Evolutionary conservation across 768 basidiomycete species (phyloP).

Genomic region (Rubroboletus pulcherrimus): DNA sequence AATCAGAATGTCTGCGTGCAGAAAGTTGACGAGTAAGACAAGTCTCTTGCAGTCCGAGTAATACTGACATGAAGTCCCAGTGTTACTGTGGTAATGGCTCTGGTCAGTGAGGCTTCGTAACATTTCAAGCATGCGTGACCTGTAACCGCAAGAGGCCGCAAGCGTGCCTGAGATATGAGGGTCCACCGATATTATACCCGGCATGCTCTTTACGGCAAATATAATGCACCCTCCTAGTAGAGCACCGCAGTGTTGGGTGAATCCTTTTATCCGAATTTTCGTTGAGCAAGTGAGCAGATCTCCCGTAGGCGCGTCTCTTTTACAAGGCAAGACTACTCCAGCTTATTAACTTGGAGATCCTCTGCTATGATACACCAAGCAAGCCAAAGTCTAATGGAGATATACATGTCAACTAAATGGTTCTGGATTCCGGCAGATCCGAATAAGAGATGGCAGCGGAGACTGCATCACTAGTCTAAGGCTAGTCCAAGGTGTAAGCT

Average conservation of each 20-base stretch:
- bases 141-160: too few relatives aligned
- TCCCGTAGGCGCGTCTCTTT: neutral
- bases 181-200: neutral
- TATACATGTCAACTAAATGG: conserved; percentile 26
- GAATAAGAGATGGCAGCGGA: conserved; percentile 4
- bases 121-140: neutral
- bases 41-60: neutral
- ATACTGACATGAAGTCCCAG: conserved; percentile 34
- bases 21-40: conserved; percentile 78
- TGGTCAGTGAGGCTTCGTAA: conserved; percentile 62
- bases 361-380: conserved; percentile 31
- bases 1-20: conserved; percentile 25
- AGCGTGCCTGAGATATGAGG: neutral
- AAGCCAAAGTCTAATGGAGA: conserved; percentile 17
- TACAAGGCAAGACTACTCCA: neutral
- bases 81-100: conserved; percentile 65
- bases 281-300: neutral
- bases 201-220: neutral
- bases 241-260: neutral
- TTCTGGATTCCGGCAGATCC: conserved; percentile 20
- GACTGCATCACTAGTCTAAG: neutral
- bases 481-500: conserved; percentile 10
- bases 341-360: conserved; percentile 14
- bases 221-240: neutral
- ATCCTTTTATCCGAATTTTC: neutral